These are phyloP conservation scores for Candida silvicultrix DNA, from an alignment of 805 yeast genomes.

Conservation along the genomic window DNA sequence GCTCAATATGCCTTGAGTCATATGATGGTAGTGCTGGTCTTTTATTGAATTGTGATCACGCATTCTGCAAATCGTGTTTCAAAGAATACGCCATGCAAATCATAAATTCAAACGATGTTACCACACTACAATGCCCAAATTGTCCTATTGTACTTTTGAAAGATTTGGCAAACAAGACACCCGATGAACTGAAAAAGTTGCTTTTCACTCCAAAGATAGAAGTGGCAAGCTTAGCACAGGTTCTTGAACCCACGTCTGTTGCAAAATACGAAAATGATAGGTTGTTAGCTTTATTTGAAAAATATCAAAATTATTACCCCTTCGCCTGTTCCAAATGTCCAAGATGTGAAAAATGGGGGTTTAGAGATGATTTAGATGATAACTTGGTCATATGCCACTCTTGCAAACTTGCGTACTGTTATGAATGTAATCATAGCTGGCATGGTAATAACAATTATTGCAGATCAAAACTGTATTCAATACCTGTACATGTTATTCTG, in stretches of 20 bases:
- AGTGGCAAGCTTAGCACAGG: conserved; percentile 25
- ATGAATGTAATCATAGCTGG: conserved; percentile 52
- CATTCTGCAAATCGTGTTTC: conserved; percentile 42
- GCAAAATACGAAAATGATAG: conserved; percentile 34
- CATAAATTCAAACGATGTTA: conserved; percentile 42
- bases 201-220: conserved; percentile 38
- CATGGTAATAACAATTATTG: conserved; percentile 50
- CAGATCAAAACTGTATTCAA: conserved; percentile 26
- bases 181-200: conserved; percentile 26
- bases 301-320: conserved; percentile 39
- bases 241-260: conserved; percentile 25
- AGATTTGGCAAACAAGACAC: conserved; percentile 16
- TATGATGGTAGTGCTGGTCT: conserved; percentile 38
- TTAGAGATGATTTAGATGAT: conserved; percentile 40
- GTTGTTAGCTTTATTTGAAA: conserved; percentile 33
- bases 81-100: conserved; percentile 32
- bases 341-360: conserved; percentile 41
- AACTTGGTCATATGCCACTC: conserved; percentile 40
- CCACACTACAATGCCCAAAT: conserved; percentile 52
- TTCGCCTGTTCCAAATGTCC: conserved; percentile 47
- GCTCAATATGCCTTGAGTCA: conserved; percentile 52
- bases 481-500: conserved; percentile 22
- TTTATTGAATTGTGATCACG: conserved; percentile 38
- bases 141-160: conserved; percentile 24
- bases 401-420: conserved; percentile 51